Evolutionary conservation across 73 alveolate genomes (phyloP).

Genomic region (Paramecium tetraurelia): DNA sequence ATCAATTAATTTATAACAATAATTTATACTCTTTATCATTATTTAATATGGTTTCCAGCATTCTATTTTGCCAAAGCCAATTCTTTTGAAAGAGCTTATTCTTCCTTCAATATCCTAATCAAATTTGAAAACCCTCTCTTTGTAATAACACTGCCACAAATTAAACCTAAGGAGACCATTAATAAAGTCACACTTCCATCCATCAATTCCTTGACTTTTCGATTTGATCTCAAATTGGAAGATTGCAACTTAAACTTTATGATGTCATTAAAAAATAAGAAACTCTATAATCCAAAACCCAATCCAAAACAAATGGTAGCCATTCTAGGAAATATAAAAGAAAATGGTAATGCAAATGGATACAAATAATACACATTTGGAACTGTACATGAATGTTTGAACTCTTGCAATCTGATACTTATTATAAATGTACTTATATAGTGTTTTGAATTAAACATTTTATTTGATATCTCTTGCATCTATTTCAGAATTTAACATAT

Average conservation of each 20-base stretch:
- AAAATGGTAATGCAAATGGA: conserved; percentile 8
- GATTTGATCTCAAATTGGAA: background rate
- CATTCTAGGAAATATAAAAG: background rate
- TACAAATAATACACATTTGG: background rate
- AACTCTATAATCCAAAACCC: background rate
- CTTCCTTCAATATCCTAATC: background rate
- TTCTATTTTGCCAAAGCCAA: background rate
- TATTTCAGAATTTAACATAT: background rate
- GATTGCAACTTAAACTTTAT: background rate
- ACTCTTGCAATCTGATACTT: background rate
- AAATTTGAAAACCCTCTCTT: background rate
- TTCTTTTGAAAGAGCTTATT: background rate
- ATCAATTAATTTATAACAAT: background rate
- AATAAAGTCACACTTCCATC: background rate
- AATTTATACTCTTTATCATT: background rate
- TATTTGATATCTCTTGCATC: background rate
- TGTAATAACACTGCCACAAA: background rate
- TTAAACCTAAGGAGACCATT: background rate
- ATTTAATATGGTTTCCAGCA: background rate
- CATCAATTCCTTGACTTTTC: background rate
- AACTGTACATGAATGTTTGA: background rate
- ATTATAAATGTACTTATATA: background rate
- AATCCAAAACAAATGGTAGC: background rate
- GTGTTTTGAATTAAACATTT: background rate
- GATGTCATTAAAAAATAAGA: background rate